A percentile compares a stretch with the other conserved stretches of the same genome.
phyloP scores from a whole-genome alignment of 352 stramenopile genomes.

The Phytophthora nicotianae region DNA sequence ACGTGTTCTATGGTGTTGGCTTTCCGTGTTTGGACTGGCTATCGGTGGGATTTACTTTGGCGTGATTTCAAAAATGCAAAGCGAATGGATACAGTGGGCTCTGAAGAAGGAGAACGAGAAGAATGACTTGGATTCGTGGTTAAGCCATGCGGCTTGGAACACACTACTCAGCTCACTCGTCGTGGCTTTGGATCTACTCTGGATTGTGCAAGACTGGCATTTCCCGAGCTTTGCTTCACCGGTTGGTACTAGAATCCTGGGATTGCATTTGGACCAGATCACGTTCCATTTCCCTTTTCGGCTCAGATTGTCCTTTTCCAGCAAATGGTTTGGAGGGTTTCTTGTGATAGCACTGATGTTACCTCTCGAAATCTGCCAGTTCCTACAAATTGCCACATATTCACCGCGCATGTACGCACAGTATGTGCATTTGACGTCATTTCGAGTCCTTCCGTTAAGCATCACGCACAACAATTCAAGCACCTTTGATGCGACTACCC shows the following conservation, averaged over 20 bases:
- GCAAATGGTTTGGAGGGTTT: conserved; percentile 56
- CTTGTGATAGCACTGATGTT: conserved; percentile 54
- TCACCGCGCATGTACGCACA: conserved; percentile 40
- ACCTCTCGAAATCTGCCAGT: conserved; percentile 55
- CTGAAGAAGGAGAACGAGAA: conserved; percentile 10
- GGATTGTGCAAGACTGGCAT: conserved; percentile 54
- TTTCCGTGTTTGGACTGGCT: conserved; percentile 18
- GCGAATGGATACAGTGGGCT: conserved; percentile 30
- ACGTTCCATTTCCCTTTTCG: conserved; percentile 19
- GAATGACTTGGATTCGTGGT: conserved; percentile 23
- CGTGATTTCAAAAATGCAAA: conserved; percentile 27
- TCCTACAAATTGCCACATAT: conserved; percentile 53
- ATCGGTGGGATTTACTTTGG: conserved; percentile 40
- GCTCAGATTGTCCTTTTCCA: conserved; percentile 39
- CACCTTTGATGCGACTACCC: conserved; percentile 11
- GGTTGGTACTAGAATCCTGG: conserved; percentile 45
- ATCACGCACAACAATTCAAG: conserved; percentile 1
- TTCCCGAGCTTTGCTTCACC: conserved; percentile 56
- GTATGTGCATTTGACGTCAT: conserved; percentile 27
- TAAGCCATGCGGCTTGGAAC: conserved; percentile 50
- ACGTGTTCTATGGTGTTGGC: conserved; percentile 39
- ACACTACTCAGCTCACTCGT: conserved; percentile 38
- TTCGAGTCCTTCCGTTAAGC: conserved; percentile 34
- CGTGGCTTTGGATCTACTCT: conserved; percentile 53
- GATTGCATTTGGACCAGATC: conserved; percentile 39